Conservation (phyloP, 495 filamentous ascomycete species). For the Aspergillus indologenus region DNA sequence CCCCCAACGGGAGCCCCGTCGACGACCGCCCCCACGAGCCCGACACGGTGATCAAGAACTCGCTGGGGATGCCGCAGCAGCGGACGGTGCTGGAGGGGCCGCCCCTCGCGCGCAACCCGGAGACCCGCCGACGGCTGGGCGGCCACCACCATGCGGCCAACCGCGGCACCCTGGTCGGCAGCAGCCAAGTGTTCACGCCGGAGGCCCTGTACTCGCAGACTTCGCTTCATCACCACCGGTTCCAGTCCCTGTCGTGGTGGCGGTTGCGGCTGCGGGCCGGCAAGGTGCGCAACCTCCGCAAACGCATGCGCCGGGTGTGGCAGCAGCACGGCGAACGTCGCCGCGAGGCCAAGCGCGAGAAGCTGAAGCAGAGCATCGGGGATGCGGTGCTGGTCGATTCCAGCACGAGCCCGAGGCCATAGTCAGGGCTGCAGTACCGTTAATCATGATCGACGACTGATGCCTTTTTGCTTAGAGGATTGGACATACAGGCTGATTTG, state of each 20-base stretch:
- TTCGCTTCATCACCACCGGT: constrained; percentile 34
- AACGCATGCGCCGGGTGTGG: constrained; percentile 54
- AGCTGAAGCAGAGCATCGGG: constrained; percentile 66
- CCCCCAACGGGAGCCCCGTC: constrained; percentile 19
- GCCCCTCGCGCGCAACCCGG: constrained; percentile 37
- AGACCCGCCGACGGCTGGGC: constrained; percentile 27
- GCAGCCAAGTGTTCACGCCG: constrained; percentile 30
- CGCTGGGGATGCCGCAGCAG: constrained; percentile 52
- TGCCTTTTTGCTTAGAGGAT: constrained; percentile 6
- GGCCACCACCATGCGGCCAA: constrained; percentile 29
- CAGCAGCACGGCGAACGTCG: constrained; percentile 54
- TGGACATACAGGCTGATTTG: constrained; percentile 14
- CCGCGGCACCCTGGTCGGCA: constrained; percentile 31
- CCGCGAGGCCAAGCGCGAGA: constrained; percentile 60
- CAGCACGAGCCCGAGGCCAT: constrained; percentile 15
- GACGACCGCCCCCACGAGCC: constrained; percentile 24
- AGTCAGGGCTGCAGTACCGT: constrained; percentile 9
- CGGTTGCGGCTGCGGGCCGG: constrained; percentile 53
- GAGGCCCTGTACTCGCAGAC: constrained; percentile 28
- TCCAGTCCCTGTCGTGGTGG: constrained; percentile 44
- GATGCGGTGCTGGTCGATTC: constrained; percentile 35
- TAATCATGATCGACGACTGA: constrained; percentile 3
- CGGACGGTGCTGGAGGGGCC: constrained; percentile 46
- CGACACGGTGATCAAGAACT: constrained; percentile 45
- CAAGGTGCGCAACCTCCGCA: constrained; percentile 48